Percentiles rank a stretch among this genome's conserved stretches.
These are phyloP conservation scores for Penicillium sp. DNA, from an alignment of 2,329 filamentous ascomycete species.

Conservation along the genomic window DNA sequence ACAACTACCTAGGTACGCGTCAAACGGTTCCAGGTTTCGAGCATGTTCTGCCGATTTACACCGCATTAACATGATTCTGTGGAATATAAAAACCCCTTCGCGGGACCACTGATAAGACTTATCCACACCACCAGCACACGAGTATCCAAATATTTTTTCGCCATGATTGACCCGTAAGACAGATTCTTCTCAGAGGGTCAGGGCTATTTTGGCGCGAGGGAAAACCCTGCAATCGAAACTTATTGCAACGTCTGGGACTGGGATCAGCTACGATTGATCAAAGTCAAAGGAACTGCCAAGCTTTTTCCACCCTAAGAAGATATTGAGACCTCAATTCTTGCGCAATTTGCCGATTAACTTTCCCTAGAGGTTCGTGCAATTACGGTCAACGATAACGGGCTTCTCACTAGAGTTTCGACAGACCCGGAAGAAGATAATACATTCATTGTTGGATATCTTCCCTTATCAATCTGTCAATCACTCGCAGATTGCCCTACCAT, in stretches of 20 bases:
- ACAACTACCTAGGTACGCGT: too few species aligned
- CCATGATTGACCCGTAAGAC: not conserved
- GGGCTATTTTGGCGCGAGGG: constrained; percentile 13
- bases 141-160: not conserved
- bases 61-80: too few species aligned
- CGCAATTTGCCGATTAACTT: constrained; percentile 16
- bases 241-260: constrained; percentile 22
- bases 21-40: too few species aligned
- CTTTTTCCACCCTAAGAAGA: constrained; percentile 19
- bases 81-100: too few species aligned
- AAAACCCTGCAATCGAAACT: constrained; percentile 16
- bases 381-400: constrained; percentile 18
- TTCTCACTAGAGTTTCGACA: constrained; percentile 17
- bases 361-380: constrained; percentile 17
- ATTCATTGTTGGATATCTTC: constrained; percentile 15
- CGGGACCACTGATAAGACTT: too few species aligned
- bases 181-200: constrained; percentile 16
- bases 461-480: constrained; percentile 9
- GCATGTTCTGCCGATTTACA: too few species aligned
- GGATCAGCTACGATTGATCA: constrained; percentile 19
- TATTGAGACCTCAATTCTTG: constrained; percentile 12
- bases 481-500: constrained; percentile 13
- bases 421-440: constrained; percentile 18
- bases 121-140: too few species aligned
- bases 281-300: constrained; percentile 22